Percentiles rank a stretch among this genome's conserved stretches.
Conservation (phyloP, 2,329 filamentous ascomycete genomes). For the Calonectria montana region DNA sequence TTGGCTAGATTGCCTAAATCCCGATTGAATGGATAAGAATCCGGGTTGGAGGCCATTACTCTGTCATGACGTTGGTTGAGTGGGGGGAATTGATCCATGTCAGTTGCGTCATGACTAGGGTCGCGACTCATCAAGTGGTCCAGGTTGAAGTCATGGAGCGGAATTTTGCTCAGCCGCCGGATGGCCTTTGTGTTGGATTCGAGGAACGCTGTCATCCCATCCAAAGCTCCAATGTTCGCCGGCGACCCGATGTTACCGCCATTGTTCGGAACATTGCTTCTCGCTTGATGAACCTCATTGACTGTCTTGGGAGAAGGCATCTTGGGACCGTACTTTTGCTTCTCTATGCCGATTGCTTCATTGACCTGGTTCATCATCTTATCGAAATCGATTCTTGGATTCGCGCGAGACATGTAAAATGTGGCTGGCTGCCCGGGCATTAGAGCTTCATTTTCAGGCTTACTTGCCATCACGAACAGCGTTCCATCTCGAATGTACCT, state of each 20-base stretch:
- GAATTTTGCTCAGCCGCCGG: conserved; percentile 25
- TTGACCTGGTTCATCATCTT: conserved; percentile 34
- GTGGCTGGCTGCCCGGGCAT: conserved; percentile 10
- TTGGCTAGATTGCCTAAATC: background rate
- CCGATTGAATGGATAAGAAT: background rate
- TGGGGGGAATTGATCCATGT: background rate
- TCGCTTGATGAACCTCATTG: conserved; percentile 29
- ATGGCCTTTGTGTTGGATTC: conserved; percentile 34
- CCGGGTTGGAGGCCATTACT: background rate
- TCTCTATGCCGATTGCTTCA: conserved; percentile 12
- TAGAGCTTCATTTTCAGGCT: conserved; percentile 30
- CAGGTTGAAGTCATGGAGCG: conserved; percentile 21
- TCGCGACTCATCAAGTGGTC: conserved; percentile 1
- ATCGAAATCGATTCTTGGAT: conserved; percentile 34
- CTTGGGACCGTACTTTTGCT: background rate
- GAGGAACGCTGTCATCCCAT: conserved; percentile 30
- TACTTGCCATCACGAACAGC: conserved; percentile 61
- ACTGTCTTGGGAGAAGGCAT: background rate
- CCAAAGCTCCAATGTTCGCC: conserved; percentile 16
- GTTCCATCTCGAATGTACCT: conserved; percentile 61
- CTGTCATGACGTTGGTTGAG: background rate
- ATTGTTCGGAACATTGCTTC: background rate
- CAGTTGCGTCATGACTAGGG: background rate
- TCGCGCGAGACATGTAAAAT: conserved; percentile 28
- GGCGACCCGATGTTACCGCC: conserved; percentile 1